Conservation (phyloP, 495 filamentous ascomycete species). For the Penicillium lagena region DNA sequence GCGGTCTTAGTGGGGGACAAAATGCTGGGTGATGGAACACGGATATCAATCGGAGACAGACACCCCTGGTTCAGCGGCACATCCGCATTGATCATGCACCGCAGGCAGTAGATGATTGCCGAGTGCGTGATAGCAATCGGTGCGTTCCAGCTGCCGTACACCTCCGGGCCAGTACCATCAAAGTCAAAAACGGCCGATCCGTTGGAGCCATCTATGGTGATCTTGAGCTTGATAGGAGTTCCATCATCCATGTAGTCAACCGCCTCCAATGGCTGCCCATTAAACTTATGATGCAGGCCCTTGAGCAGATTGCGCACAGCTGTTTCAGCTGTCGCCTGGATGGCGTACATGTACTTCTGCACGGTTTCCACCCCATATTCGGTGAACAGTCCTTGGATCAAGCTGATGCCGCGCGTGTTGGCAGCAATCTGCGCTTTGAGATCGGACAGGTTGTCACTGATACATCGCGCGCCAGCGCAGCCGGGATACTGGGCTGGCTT, state of each 20-base stretch:
- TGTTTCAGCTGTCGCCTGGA: constrained; percentile 86
- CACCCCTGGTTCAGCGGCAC: constrained; percentile 98
- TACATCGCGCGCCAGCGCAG: constrained; percentile 82
- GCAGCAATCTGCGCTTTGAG: constrained; percentile 94
- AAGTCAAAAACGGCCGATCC: constrained; percentile 95
- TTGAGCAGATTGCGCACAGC: constrained; percentile 84
- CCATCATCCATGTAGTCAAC: constrained; percentile 97
- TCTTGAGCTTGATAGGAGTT: constrained; percentile 75
- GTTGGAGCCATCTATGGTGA: constrained; percentile 76
- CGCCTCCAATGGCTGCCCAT: constrained; percentile 73
- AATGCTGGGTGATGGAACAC: constrained; percentile 75
- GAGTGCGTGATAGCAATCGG: constrained; percentile 91
- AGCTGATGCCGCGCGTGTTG: constrained; percentile 90
- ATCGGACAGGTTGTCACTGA: constrained; percentile 93
- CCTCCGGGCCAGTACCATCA: constrained; percentile 74
- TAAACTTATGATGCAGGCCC: constrained; percentile 66
- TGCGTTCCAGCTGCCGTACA: constrained; percentile 93
- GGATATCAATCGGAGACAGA: constrained; percentile 77
- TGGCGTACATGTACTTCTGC: constrained; percentile 91
- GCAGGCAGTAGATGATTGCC: constrained; percentile 94
- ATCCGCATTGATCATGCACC: constrained; percentile 86
- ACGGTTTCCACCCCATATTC: constrained; percentile 91
- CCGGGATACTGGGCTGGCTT: constrained; percentile 82
- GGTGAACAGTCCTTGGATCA: constrained; percentile 76
- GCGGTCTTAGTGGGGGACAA: constrained; percentile 81